These are phyloP conservation scores for Cytospora leucostoma DNA, from an alignment of 2,329 filamentous ascomycete genomes.

Conservation along the genomic window DNA sequence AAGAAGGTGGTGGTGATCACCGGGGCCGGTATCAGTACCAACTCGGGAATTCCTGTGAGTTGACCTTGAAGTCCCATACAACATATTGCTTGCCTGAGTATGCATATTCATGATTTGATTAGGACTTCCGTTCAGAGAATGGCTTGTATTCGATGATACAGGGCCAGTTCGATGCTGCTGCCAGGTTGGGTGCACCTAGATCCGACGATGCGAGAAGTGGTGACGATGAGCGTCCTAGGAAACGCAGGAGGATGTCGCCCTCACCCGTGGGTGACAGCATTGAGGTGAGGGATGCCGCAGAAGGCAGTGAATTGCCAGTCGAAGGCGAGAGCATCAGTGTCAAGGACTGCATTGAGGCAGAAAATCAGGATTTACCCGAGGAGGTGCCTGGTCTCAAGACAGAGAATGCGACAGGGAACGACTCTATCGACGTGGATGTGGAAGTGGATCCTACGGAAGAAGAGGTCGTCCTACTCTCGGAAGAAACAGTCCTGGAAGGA, in stretches of 20 bases:
- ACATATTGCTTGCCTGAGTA: neutral
- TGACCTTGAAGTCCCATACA: neutral
- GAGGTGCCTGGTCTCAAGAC: neutral
- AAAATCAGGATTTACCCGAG: neutral
- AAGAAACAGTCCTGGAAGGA: constrained; percentile 18
- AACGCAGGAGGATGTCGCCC: constrained; percentile 25
- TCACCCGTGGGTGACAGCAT: constrained; percentile 25
- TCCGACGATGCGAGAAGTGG: constrained; percentile 30
- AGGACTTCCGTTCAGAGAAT: constrained; percentile 74
- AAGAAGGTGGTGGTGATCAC: constrained; percentile 72
- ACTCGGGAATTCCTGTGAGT: constrained; percentile 72
- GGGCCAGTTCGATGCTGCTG: constrained; percentile 61
- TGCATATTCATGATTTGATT: constrained; percentile 21
- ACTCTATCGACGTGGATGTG: neutral
- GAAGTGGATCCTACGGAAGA: constrained; percentile 9
- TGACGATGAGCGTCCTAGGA: constrained; percentile 34
- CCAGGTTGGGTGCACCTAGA: constrained; percentile 36
- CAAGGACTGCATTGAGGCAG: neutral
- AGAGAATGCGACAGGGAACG: neutral
- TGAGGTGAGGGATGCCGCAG: constrained; percentile 16
- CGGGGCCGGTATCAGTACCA: constrained; percentile 74
- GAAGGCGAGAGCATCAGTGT: constrained; percentile 10
- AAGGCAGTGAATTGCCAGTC: neutral
- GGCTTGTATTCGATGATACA: constrained; percentile 73
- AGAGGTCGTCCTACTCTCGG: constrained; percentile 16